phyloP scores from a whole-genome alignment of 192 early-diverging fungal species.

The Backusella westeae region DNA sequence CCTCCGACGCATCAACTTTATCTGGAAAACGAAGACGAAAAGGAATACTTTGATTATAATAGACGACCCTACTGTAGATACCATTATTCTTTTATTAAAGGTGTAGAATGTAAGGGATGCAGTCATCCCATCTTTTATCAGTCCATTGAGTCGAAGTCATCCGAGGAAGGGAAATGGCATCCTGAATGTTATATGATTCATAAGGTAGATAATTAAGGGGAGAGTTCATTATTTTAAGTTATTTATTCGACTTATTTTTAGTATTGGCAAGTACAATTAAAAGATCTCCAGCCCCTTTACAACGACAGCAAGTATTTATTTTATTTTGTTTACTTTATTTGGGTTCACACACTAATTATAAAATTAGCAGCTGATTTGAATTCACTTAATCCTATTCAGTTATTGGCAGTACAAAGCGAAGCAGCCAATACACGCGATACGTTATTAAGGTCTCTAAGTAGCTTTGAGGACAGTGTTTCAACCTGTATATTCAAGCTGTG shows the following conservation, averaged over 20 bases:
- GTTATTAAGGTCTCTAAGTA: not conserved
- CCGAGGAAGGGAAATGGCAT: conserved; percentile 70
- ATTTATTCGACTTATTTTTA: conserved; percentile 16
- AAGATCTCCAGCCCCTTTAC: conserved; percentile 5
- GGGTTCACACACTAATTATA: conserved; percentile 7
- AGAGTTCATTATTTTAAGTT: not conserved
- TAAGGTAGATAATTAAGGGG: conserved; percentile 45
- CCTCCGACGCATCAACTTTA: conserved; percentile 56
- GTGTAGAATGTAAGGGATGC: conserved; percentile 80
- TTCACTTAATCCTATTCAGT: conserved; percentile 3
- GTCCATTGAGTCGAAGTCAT: conserved; percentile 67
- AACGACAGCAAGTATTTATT: not conserved
- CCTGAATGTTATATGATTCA: conserved; percentile 93
- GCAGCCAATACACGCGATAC: not conserved
- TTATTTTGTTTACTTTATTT: conserved; percentile 5
- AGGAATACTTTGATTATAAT: conserved; percentile 55
- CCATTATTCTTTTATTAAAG: conserved; percentile 77
- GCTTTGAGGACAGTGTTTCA: not conserved
- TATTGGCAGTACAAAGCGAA: not conserved
- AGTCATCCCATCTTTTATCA: conserved; percentile 75
- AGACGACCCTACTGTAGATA: conserved; percentile 75
- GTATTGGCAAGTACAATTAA: conserved; percentile 13
- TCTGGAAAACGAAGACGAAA: conserved; percentile 51
- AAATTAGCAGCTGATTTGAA: not conserved
- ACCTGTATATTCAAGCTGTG: not conserved